These are phyloP conservation scores for Collybia sp. DNA, from an alignment of 768 basidiomycete genomes.

Conservation along the genomic window DNA sequence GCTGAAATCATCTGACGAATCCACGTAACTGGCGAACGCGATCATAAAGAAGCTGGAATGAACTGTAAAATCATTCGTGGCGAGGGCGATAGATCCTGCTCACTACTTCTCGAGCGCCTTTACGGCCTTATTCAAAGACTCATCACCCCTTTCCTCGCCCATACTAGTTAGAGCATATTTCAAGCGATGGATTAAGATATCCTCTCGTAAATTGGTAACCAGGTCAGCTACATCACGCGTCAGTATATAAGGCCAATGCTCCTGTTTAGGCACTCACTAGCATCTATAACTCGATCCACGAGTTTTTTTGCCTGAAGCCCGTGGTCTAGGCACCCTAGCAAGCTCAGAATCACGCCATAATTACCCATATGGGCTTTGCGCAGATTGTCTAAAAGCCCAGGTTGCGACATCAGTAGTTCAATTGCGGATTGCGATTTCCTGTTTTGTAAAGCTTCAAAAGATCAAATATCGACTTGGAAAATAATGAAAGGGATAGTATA, in stretches of 20 bases:
- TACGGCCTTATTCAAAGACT: constrained; percentile 58
- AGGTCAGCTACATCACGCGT: constrained; percentile 63
- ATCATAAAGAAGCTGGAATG: constrained; percentile 82
- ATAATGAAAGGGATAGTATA: constrained; percentile 22
- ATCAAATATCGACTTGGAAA: constrained; percentile 1
- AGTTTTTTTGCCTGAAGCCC: constrained; percentile 83
- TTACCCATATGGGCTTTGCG: constrained; percentile 91
- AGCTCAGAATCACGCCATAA: constrained; percentile 85
- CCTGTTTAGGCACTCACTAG: constrained; percentile 29
- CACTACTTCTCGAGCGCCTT: constrained; percentile 88
- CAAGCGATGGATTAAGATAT: constrained; percentile 77
- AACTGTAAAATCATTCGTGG: neutral
- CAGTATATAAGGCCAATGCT: neutral
- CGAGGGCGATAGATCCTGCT: constrained; percentile 16
- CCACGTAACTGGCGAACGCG: constrained; percentile 86
- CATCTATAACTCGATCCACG: constrained; percentile 88
- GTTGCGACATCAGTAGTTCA: constrained; percentile 76
- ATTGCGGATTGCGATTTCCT: constrained; percentile 76
- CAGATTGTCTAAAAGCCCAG: constrained; percentile 77
- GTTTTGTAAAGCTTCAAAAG: constrained; percentile 51
- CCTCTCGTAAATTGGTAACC: constrained; percentile 87
- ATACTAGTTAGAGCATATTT: constrained; percentile 82
- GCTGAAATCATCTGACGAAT: constrained; percentile 52
- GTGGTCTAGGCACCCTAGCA: constrained; percentile 89
- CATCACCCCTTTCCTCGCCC: constrained; percentile 57